Evolutionary conservation across 2,329 filamentous ascomycete genomes (phyloP).

Genomic region (Arthrinium phaeospermum): DNA sequence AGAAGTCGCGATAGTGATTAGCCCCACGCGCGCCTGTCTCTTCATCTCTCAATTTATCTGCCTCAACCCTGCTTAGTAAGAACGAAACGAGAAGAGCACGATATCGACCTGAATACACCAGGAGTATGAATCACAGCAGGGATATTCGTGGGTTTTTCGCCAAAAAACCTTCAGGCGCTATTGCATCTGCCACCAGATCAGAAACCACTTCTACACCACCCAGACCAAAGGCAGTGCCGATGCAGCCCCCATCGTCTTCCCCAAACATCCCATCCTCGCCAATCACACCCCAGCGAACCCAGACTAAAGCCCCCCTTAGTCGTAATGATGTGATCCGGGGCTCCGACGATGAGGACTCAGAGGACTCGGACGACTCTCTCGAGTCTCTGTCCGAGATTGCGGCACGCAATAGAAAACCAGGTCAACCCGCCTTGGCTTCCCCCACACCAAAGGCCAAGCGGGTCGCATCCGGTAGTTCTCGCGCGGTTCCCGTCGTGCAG

Average conservation of each 20-base stretch:
- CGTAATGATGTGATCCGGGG: constrained; percentile 67
- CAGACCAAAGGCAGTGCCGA: constrained; percentile 17
- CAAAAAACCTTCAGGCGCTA: constrained; percentile 24
- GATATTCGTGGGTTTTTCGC: constrained; percentile 41
- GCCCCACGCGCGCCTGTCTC: constrained; percentile 4
- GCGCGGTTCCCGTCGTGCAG: constrained; percentile 56
- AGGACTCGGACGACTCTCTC: constrained; percentile 55
- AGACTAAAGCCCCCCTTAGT: constrained; percentile 38
- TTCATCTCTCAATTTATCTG: not conserved
- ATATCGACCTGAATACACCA: not conserved
- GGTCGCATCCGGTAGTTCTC: constrained; percentile 43
- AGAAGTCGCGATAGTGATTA: constrained; percentile 12
- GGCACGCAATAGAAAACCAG: constrained; percentile 28
- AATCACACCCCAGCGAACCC: constrained; percentile 34
- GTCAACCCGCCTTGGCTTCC: constrained; percentile 22
- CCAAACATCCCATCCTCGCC: constrained; percentile 34
- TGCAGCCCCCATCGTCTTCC: constrained; percentile 11
- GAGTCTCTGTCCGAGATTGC: constrained; percentile 53
- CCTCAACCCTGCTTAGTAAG: not conserved
- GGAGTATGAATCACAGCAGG: constrained; percentile 32
- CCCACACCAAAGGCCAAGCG: constrained; percentile 56
- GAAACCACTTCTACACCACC: constrained; percentile 26
- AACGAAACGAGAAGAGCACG: not conserved
- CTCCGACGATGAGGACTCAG: constrained; percentile 71
- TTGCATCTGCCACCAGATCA: constrained; percentile 26